phyloP scores from a whole-genome alignment of 768 basidiomycete species.

The Boletales sp. region DNA sequence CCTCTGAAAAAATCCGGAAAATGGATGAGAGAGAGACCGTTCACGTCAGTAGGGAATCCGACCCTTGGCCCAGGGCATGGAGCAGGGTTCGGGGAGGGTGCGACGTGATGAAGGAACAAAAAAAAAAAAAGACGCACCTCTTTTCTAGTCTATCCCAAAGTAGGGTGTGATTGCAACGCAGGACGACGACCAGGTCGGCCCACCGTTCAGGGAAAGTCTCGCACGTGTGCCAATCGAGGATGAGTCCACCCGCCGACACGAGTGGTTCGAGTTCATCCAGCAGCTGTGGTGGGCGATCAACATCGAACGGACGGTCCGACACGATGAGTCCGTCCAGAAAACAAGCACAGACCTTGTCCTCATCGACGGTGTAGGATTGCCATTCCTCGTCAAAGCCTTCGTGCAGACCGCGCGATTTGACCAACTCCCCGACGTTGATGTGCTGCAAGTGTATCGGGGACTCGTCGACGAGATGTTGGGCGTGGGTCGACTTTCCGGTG shows the following conservation, averaged over 20 bases:
- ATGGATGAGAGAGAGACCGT: not conserved
- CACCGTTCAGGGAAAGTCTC: slow-evolving; percentile 94
- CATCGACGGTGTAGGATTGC: slow-evolving; percentile 91
- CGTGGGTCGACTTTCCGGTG: slow-evolving; percentile 95
- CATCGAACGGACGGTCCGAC: not conserved
- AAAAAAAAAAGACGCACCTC: slow-evolving; percentile 45
- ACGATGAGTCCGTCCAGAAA: not conserved
- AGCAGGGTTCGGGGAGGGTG: too few relatives aligned
- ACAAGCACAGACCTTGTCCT: slow-evolving; percentile 73
- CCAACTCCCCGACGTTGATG: slow-evolving; percentile 87
- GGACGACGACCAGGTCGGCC: slow-evolving; percentile 91
- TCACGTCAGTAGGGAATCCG: not conserved
- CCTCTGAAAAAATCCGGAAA: slow-evolving; percentile 42
- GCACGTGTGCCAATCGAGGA: slow-evolving; percentile 95
- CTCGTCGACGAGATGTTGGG: slow-evolving; percentile 72
- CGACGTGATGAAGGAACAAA: too few relatives aligned
- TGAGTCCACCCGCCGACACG: slow-evolving; percentile 65
- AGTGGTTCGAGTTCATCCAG: slow-evolving; percentile 84
- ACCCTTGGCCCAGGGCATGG: too few relatives aligned
- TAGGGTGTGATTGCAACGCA: slow-evolving; percentile 82
- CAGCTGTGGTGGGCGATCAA: slow-evolving; percentile 44
- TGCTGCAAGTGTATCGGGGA: slow-evolving; percentile 70
- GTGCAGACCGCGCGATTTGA: slow-evolving; percentile 80
- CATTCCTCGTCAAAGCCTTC: slow-evolving; percentile 91
- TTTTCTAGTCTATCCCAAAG: slow-evolving; percentile 91